Base-by-base conservation (phyloP, 2,329 filamentous ascomycete genomes). In the Paraphaeosphaeria minitans region DNA sequence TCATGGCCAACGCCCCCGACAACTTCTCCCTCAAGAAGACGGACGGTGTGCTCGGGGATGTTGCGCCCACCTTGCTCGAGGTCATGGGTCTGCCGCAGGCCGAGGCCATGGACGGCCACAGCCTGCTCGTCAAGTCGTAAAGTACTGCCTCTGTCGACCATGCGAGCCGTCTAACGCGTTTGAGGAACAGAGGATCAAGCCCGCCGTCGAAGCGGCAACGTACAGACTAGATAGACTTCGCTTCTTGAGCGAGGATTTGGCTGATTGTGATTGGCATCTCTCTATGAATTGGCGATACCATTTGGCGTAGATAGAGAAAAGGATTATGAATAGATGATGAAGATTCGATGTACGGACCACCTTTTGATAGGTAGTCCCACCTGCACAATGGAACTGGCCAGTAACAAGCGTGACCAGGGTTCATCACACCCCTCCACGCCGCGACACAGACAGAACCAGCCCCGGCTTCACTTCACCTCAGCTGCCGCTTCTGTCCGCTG, bases 1-100 rank as follows among this genome's bases (percentile, higher is more conserved):
- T 98, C 79, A 97, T 99, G 93, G 92, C 93, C 76, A 99, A 98
- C 77, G 93, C 93, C 9, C 95, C 95, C 42, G 85, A 90, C 74
- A 91, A 91, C 68, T 97, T 90, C 89, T 92, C 87, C 70, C 82
- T 99, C 71, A 89, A 92, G 83, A 89, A 93, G 81, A 84, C 87
- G 57, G 88, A 89, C 61, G 94, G 93, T 73, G 95, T 99, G n/a
- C 84, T 99, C 22, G 95, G 95, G 60, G 95, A 99, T 74, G 95
- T 99, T 35, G 95, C 95, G 8, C 95, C 95, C n/a, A 99, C 95
- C 16, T 78, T 99, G 59, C 85, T 99, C 45, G 90, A 88, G 6
- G 87, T 88, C 72, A 97, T 99, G 93, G 95, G 95, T 33, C 83
- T 99, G 61, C 86, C 91, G 49, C 88, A 96, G 78, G 94, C 95